Percentiles rank a stretch among this genome's conserved stretches.
Conservation (phyloP, 2,329 filamentous ascomycete genomes). For the Cercospora sp. region DNA sequence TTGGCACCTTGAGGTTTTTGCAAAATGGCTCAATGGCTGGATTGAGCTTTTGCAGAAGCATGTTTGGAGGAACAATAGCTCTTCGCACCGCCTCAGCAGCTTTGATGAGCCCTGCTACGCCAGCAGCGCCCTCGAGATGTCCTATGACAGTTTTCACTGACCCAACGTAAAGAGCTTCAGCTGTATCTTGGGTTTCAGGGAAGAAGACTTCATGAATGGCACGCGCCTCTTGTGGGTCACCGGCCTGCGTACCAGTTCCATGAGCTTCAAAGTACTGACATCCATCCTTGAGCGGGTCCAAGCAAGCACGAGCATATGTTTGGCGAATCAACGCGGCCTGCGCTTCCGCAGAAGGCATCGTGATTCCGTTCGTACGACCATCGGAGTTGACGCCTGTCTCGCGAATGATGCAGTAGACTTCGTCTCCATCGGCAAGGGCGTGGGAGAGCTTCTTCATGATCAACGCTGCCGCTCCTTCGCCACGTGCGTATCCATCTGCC, state of each 20-base stretch:
- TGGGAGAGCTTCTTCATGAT: conserved; percentile 22
- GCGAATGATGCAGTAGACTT: no score
- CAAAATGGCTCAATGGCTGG: conserved; percentile 33
- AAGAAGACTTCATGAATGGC: no score
- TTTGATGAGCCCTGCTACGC: conserved; percentile 52
- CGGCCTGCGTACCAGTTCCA: no score
- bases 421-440: conserved; percentile 12
- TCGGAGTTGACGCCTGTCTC: conserved; percentile 44
- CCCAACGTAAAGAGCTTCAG: no score
- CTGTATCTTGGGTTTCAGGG: no score
- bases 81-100: conserved; percentile 10
- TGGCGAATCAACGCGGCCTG: no score
- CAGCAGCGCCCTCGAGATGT: conserved; percentile 54
- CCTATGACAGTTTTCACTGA: conserved; percentile 42
- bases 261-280: no score
- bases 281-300: no score
- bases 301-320: no score
- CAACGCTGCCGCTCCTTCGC: conserved; percentile 43
- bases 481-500: no score
- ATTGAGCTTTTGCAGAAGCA: conserved; percentile 30
- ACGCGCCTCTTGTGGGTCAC: no score
- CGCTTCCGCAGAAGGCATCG: conserved; percentile 35
- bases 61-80: conserved; percentile 17
- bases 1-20: conserved; percentile 24
- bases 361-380: conserved; percentile 33